Percentiles rank a stretch among this genome's conserved stretches.
Evolutionary conservation across 2,329 filamentous ascomycete genomes (phyloP).

Genomic region (Exophiala dermatitidis): DNA sequence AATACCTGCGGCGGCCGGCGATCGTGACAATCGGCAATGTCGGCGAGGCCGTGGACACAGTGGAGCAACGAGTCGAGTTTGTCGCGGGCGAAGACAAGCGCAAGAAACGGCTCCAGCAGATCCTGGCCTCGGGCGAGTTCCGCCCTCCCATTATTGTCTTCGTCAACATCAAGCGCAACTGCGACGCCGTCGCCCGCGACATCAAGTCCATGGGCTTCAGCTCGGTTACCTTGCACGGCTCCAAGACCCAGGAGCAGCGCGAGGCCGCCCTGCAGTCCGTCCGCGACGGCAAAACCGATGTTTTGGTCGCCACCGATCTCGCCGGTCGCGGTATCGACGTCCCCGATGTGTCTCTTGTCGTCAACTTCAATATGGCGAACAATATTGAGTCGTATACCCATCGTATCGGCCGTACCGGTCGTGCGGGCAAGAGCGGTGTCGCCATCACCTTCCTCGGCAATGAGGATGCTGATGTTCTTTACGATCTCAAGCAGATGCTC

Average conservation of each 20-base stretch:
- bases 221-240: slow-evolving; percentile 83
- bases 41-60: slow-evolving; percentile 93
- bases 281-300: slow-evolving; percentile 69
- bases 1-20: slow-evolving; percentile 86
- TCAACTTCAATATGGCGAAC: slow-evolving; percentile 98
- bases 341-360: slow-evolving; percentile 81
- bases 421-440: slow-evolving; percentile 93
- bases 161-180: slow-evolving; percentile 99
- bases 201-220: slow-evolving; percentile 92
- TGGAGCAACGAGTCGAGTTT: slow-evolving; percentile 95
- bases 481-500: slow-evolving; percentile 93
- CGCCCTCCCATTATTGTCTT: slow-evolving; percentile 93
- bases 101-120: slow-evolving; percentile 91
- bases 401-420: slow-evolving; percentile 90
- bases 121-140: slow-evolving; percentile 73
- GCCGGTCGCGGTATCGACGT: slow-evolving; percentile 98
- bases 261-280: slow-evolving; percentile 85
- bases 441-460: slow-evolving; percentile 91
- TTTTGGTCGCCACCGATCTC: slow-evolving; percentile 91
- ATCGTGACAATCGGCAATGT: slow-evolving; percentile 91
- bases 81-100: slow-evolving; percentile 85
- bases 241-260: slow-evolving; percentile 96
- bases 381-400: slow-evolving; percentile 95
- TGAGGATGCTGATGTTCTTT: slow-evolving; percentile 80
- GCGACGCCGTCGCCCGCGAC: slow-evolving; percentile 86